Evolutionary conservation across 495 filamentous ascomycete species (phyloP).

Genomic region (Daldinia vernicosa): DNA sequence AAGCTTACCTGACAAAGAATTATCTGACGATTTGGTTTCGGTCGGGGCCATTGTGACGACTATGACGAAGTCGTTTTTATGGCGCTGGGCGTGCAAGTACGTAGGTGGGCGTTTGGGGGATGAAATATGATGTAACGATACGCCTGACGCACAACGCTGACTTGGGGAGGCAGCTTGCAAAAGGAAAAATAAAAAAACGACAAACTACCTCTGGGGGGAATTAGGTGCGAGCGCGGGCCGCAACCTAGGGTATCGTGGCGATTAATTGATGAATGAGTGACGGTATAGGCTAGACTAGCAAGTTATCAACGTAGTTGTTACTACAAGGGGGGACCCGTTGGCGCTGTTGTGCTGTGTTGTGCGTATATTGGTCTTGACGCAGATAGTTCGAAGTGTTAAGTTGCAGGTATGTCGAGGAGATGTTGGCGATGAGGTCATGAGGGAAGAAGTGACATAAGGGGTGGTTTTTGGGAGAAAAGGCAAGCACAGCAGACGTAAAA

Average conservation of each 20-base stretch:
- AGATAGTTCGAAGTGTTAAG: slow-evolving; percentile 38
- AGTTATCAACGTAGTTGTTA: slow-evolving; percentile 10
- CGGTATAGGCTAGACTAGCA: slow-evolving; percentile 34
- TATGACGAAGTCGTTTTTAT: slow-evolving; percentile 49
- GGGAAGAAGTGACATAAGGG: slow-evolving; percentile 53
- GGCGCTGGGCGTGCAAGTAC: slow-evolving; percentile 29
- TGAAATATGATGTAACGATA: slow-evolving; percentile 51
- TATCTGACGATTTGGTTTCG: slow-evolving; percentile 47
- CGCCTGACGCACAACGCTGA: slow-evolving; percentile 45
- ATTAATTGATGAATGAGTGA: slow-evolving; percentile 43
- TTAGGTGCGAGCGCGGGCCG: slow-evolving; percentile 28
- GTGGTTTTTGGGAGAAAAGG: slow-evolving; percentile 50
- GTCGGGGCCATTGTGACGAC: slow-evolving; percentile 48
- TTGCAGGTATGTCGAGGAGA: slow-evolving; percentile 43
- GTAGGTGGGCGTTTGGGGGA: slow-evolving; percentile 33
- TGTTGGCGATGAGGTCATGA: slow-evolving; percentile 52
- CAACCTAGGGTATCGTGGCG: slow-evolving; percentile 39
- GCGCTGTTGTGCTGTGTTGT: slow-evolving; percentile 13
- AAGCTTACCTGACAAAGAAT: slow-evolving; percentile 47
- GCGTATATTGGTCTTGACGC: slow-evolving; percentile 29
- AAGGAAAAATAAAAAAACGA: slow-evolving; percentile 37
- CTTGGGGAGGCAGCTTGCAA: slow-evolving; percentile 47
- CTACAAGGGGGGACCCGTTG: slow-evolving; percentile 8
- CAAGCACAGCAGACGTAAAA: slow-evolving; percentile 50
- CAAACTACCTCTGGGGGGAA: slow-evolving; percentile 44